These are phyloP conservation scores for Arachnomyces sp. DNA, from an alignment of 2,329 filamentous ascomycete genomes.

Conservation along the genomic window DNA sequence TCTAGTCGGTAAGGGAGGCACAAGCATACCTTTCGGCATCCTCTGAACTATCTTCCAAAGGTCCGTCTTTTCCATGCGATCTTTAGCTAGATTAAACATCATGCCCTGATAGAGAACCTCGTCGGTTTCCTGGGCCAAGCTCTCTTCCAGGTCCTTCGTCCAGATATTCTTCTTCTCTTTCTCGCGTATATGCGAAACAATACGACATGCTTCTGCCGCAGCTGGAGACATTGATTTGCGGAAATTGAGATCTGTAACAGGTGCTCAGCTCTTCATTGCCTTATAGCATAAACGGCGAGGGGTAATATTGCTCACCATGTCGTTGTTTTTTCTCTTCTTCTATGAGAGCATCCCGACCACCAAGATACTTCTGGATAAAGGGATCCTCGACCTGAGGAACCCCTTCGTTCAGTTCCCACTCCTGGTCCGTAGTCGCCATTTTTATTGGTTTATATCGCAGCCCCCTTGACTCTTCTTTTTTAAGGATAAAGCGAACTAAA, in stretches of 20 bases:
- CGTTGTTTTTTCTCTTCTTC: constrained; percentile 73
- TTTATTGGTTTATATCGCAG: neutral
- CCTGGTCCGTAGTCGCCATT: constrained; percentile 11
- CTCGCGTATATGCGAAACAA: constrained; percentile 71
- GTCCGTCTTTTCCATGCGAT: constrained; percentile 75
- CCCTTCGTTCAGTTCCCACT: constrained; percentile 34
- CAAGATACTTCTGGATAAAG: constrained; percentile 74
- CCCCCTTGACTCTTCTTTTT: neutral
- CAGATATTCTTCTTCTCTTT: constrained; percentile 70
- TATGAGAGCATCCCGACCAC: constrained; percentile 68
- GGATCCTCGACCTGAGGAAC: constrained; percentile 53
- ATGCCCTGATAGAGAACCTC: constrained; percentile 74
- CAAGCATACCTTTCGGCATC: constrained; percentile 71
- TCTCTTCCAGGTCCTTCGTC: constrained; percentile 66
- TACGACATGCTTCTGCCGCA: constrained; percentile 66
- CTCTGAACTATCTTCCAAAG: constrained; percentile 76
- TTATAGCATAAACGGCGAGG: too few relatives aligned
- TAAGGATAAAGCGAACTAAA: too few relatives aligned
- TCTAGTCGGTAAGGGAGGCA: constrained; percentile 5
- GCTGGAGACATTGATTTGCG: constrained; percentile 62
- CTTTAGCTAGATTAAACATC: constrained; percentile 84
- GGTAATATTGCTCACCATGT: constrained; percentile 53
- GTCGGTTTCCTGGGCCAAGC: constrained; percentile 53
- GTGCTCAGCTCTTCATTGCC: neutral
- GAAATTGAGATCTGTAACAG: constrained; percentile 21